phyloP scores from a whole-genome alignment of 495 filamentous ascomycete species.

The Geopyxis carbonaria region DNA sequence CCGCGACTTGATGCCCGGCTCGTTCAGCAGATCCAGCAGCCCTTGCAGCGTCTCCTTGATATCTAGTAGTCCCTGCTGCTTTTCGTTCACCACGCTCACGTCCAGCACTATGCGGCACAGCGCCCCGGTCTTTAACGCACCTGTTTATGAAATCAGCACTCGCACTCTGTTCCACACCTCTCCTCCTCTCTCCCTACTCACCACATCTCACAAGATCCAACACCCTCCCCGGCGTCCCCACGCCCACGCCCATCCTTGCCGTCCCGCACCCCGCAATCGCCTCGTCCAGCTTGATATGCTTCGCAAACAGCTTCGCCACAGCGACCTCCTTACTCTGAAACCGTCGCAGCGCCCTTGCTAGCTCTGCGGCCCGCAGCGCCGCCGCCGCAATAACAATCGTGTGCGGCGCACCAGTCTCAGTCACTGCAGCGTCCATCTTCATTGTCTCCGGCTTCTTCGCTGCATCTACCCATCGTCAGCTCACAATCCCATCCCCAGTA shows the following conservation, averaged over 20 bases:
- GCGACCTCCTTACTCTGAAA: conserved; percentile 60
- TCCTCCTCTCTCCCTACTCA: too few species aligned
- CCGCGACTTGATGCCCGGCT: conserved; percentile 8
- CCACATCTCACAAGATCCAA: conserved; percentile 65
- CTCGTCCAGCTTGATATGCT: conserved; percentile 90
- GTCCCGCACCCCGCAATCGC: conserved; percentile 59
- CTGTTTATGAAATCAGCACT: too few species aligned
- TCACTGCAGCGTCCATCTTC: too few species aligned
- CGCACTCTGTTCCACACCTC: too few species aligned
- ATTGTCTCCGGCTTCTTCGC: too few species aligned
- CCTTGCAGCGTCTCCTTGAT: conserved; percentile 64
- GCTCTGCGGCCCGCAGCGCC: conserved; percentile 65
- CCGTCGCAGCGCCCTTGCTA: conserved; percentile 52
- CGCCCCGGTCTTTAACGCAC: conserved; percentile 46
- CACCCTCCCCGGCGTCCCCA: conserved; percentile 71
- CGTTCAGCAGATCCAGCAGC: conserved; percentile 18
- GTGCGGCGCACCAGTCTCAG: conserved; percentile 70
- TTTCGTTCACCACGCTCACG: conserved; percentile 75
- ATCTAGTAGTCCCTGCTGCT: conserved; percentile 80
- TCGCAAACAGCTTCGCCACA: conserved; percentile 88
- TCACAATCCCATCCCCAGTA: too few species aligned
- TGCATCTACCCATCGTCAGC: too few species aligned
- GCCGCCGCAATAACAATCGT: conserved; percentile 65
- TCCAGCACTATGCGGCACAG: conserved; percentile 73
- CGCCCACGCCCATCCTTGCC: conserved; percentile 54